Percentiles rank a stretch among this genome's conserved stretches.
Evolutionary conservation across 2,329 filamentous ascomycete genomes (phyloP).

Genomic region (Sporothrix luriei): DNA sequence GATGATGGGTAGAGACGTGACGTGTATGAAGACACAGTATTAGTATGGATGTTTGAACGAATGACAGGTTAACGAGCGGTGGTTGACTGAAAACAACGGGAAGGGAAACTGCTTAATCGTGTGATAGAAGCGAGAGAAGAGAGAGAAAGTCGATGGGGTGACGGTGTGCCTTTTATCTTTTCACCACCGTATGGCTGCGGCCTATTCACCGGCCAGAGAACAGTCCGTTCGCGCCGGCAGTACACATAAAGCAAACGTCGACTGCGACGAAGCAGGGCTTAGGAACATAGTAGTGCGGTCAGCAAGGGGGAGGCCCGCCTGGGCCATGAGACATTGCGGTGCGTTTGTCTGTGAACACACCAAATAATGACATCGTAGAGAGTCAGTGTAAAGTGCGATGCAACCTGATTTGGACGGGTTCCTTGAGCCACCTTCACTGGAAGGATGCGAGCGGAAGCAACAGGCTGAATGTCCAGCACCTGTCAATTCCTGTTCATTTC

Average conservation of each 20-base stretch:
- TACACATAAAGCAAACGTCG: neutral
- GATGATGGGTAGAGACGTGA: neutral
- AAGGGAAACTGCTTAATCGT: neutral
- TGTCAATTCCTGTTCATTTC: conserved; percentile 19
- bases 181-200: neutral
- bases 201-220: neutral
- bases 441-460: conserved; percentile 20
- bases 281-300: conserved; percentile 11
- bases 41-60: conserved; percentile 7
- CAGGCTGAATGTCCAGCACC: conserved; percentile 22
- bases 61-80: conserved; percentile 27
- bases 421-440: conserved; percentile 3
- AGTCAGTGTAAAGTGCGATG: conserved; percentile 8
- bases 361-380: neutral
- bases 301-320: conserved; percentile 2
- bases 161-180: conserved; percentile 14
- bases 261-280: neutral
- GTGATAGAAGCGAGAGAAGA: neutral
- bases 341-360: neutral
- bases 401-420: neutral
- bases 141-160: neutral
- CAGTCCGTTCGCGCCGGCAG: conserved; percentile 3
- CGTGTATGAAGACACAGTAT: neutral
- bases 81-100: neutral
- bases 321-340: neutral